phyloP scores from a whole-genome alignment of 352 stramenopile species.

The Thalassiosira sp. region DNA sequence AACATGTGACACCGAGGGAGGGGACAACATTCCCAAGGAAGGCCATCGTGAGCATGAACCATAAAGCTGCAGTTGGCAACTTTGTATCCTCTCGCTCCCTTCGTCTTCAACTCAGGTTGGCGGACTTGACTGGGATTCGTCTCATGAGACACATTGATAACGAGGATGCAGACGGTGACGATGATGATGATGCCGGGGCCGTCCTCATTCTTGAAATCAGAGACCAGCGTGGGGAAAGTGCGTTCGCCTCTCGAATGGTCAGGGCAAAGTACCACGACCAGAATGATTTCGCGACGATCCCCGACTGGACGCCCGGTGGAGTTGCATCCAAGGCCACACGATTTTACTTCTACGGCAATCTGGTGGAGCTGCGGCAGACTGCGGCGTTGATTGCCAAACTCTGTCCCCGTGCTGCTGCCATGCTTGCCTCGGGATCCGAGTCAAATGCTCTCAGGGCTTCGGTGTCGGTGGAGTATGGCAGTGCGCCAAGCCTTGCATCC shows the following conservation, averaged over 20 bases:
- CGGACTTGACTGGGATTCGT: constrained; percentile 3
- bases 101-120: not conserved
- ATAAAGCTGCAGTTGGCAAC: not conserved
- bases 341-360: constrained; percentile 2
- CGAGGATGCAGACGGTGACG: not conserved
- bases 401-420: constrained; percentile 1
- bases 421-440: not conserved
- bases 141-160: not conserved
- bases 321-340: not conserved
- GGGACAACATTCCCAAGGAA: not conserved
- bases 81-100: constrained; percentile 6
- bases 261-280: not conserved
- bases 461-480: not conserved
- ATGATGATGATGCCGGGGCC: not conserved
- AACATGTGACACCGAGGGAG: not conserved
- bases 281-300: not conserved
- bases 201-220: not conserved
- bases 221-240: not conserved
- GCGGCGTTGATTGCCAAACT: not conserved
- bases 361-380: constrained; percentile 4
- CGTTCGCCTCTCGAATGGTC: not conserved
- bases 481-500: not conserved
- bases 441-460: not conserved
- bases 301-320: constrained; percentile 1
- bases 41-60: not conserved